Base-by-base conservation (phyloP, 2,329 filamentous ascomycete genomes). In the Corinectria fuckeliana region DNA sequence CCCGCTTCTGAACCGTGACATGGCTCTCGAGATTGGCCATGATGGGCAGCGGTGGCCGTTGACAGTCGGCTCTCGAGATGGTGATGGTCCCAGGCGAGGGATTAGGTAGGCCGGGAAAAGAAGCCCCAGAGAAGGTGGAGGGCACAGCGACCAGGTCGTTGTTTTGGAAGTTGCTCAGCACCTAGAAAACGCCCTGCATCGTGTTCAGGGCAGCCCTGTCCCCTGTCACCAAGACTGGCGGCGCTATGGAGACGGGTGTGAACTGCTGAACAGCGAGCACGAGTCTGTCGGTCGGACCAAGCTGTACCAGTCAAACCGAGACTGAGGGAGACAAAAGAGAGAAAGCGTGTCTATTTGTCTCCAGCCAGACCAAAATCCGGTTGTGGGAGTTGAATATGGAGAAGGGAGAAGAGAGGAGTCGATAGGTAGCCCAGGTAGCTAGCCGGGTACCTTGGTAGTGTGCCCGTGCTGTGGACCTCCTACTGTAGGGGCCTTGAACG, bases 1-100 rank as follows among this genome's bases (percentile, higher is more conserved):
- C 88, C 72, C 83, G 77, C 66, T 82, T 84, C 65, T 83, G 80
- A 45, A 87, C 78, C 14, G 82, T 81, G 64, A 79, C 75, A 75
- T 81, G 78, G 56, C 74, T 77, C 63, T 78, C 76, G 32, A 75
- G 64, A 44, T 68, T 67, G 56, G 60, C 56, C 60, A 62, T 62
- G 44, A 20, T 53, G 28, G 47, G 44, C 32, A 60, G 64, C 45
- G 53, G 63, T 66, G 30, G 39, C 28, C 48, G 39, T 21, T 28
- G 42, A 38, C 23, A 48, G 39, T 21, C 21, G 42, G 49, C 18
- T 23, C 44, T 52, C 55, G 56, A 56, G 30, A 41, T 45, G 56
- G 32, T 42, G 34, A 49, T 36, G 50, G 14, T 48, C 20, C 20
- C 25, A 41, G 14, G 41, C 20, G 41, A 52, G 54, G 41, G 49